A percentile compares a stretch with the other conserved stretches of the same genome.
These are phyloP conservation scores for Verticillium klebahnii DNA, from an alignment of 2,329 filamentous ascomycete genomes.

Conservation along the genomic window DNA sequence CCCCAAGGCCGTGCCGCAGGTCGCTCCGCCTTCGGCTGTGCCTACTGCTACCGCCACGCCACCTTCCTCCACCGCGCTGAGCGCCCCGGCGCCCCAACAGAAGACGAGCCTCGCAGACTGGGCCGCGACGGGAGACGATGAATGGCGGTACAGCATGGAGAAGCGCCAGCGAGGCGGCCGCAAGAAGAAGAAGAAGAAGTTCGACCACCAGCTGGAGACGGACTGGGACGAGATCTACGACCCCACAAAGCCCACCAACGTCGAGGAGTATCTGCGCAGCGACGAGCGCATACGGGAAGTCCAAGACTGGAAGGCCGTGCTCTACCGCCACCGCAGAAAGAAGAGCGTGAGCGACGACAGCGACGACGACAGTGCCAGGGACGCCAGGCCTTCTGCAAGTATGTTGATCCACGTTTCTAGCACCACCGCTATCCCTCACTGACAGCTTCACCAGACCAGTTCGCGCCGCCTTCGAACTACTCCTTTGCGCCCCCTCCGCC, in stretches of 20 bases:
- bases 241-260: constrained; percentile 73
- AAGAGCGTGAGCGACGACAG: constrained; percentile 33
- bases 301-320: constrained; percentile 76
- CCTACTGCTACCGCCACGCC: constrained; percentile 21
- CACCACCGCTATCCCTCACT: background rate
- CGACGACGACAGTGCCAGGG: constrained; percentile 38
- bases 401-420: constrained; percentile 4
- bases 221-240: constrained; percentile 95
- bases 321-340: constrained; percentile 67
- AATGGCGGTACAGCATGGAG: constrained; percentile 65
- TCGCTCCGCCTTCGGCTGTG: constrained; percentile 21
- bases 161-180: constrained; percentile 73
- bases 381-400: constrained; percentile 19
- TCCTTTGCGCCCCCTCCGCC: constrained; percentile 53
- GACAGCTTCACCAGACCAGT: constrained; percentile 40
- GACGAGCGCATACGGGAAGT: constrained; percentile 79
- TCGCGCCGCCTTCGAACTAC: constrained; percentile 55
- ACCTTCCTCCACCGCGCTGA: constrained; percentile 9
- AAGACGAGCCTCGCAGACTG: constrained; percentile 79
- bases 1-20: constrained; percentile 34
- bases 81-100: constrained; percentile 32
- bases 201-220: constrained; percentile 51
- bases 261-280: constrained; percentile 78
- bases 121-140: constrained; percentile 72
- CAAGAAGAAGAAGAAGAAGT: constrained; percentile 70